Evolutionary conservation across 2,329 filamentous ascomycete genomes (phyloP), one percentile per base, ranked within the genome.

Genomic region (Coleophoma eucalyptorum): DNA sequence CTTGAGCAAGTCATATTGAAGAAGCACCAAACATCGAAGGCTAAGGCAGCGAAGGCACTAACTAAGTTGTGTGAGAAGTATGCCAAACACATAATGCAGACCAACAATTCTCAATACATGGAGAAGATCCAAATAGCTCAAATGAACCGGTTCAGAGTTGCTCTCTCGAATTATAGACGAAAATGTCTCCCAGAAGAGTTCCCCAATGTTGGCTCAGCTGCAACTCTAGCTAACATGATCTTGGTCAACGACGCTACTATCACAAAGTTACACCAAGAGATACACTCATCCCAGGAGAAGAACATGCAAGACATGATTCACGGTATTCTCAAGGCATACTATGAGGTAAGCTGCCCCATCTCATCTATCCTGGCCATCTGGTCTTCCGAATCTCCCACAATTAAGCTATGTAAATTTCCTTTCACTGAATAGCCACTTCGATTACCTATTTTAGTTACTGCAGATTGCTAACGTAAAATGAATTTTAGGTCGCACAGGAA

Each of bases 301-400:
- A 69, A 67, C 35, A 67, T 65, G 47, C 50, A 62, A 10, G 41
- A 66, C 5, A 65, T 69, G 15, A 63, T 71, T 0, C 68, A 72
- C 31, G 68, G 71, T 32, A 53, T 68, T 1, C 55, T 71, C 10
- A 68, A 66, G 32, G 65, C 66, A 0, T 72, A 72, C 16, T 71
- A 71, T 38, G 56, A 69, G 57, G 67, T 69, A 60, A 32, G 56
- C 43, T 16, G 12, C 19, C 26, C 31, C 38, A n/a, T 11, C 4
- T 16, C 8, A 19, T 37, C 7, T 10, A 21, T 32, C 11, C 3
- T 42, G 10, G 40, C 26, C n/a, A 31, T 5, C 15, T 37, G 19
- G 16, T 5, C 43, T 59, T 47, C 55, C 44, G 7, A 20, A 13
- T 4, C 8, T 8, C 10, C 34, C 31, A 20, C 19, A 21, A 43